phyloP scores from a whole-genome alignment of 345 rosid genomes.

The Erodium maritimum region DNA sequence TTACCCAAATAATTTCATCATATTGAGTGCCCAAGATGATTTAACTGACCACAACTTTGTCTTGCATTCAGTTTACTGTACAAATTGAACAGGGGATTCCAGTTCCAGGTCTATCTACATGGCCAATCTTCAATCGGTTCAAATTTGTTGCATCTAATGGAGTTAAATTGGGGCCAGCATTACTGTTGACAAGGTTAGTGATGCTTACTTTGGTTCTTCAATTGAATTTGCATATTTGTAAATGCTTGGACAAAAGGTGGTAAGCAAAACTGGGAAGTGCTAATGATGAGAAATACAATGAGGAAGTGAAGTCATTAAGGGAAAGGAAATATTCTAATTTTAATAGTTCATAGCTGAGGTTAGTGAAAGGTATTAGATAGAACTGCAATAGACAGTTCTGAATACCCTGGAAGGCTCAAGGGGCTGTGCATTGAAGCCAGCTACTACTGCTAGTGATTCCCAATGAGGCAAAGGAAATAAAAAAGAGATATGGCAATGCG shows the following conservation, averaged over 20 bases:
- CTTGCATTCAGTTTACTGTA: slow-evolving; percentile 54
- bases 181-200: slow-evolving; percentile 73
- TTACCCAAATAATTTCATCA: slow-evolving; percentile 3
- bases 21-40: not conserved
- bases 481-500: not conserved
- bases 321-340: not conserved
- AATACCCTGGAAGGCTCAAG: not conserved
- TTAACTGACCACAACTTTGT: slow-evolving; percentile 4
- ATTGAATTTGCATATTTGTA: slow-evolving; percentile 4
- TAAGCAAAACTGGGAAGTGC: not conserved
- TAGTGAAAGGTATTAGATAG: not conserved
- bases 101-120: slow-evolving; percentile 74
- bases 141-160: slow-evolving; percentile 81
- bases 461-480: not conserved
- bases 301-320: not conserved
- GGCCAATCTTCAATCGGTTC: slow-evolving; percentile 88
- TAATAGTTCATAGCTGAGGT: not conserved
- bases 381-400: not conserved
- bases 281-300: not conserved
- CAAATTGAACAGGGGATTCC: slow-evolving; percentile 96
- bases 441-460: not conserved
- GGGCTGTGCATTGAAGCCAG: not conserved
- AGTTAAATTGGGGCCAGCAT: slow-evolving; percentile 72
- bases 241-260: not conserved
- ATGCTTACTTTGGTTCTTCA: slow-evolving; percentile 5